A percentile compares a stretch with the other conserved stretches of the same genome.
phyloP scores from a whole-genome alignment of 768 basidiomycete species.

The Mycena metata region DNA sequence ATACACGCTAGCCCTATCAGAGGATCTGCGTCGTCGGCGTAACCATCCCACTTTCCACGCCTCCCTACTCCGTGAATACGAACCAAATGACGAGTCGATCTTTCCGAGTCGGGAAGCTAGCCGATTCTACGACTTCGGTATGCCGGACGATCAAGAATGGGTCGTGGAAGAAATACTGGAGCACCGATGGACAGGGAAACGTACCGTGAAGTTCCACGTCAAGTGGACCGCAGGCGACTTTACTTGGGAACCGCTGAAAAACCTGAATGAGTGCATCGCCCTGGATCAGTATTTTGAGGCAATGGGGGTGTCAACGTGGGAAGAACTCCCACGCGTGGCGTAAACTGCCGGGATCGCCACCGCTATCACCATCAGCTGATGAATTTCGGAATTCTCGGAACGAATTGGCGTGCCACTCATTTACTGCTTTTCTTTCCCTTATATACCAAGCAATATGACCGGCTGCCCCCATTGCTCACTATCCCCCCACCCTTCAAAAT shows the following conservation, averaged over 20 bases:
- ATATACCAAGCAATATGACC: no score
- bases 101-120: constrained; percentile 50
- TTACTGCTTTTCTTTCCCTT: no score
- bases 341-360: not conserved
- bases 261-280: constrained; percentile 43
- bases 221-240: constrained; percentile 50
- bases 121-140: constrained; percentile 55
- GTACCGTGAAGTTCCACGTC: constrained; percentile 43
- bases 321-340: constrained; percentile 3
- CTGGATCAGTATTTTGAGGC: constrained; percentile 48
- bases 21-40: constrained; percentile 39
- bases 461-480: no score
- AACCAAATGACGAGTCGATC: constrained; percentile 47
- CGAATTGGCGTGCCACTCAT: no score
- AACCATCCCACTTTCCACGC: constrained; percentile 55
- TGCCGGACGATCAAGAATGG: constrained; percentile 50
- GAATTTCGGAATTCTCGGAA: no score
- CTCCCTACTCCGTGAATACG: constrained; percentile 42
- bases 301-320: constrained; percentile 37
- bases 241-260: constrained; percentile 45
- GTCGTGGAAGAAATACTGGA: constrained; percentile 52
- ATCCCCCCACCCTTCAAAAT: no score
- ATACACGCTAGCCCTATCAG: constrained; percentile 47
- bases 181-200: constrained; percentile 38
- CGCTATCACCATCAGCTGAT: no score